Conservation (phyloP, 805 yeast species). For the Candida coleopterorum region DNA sequence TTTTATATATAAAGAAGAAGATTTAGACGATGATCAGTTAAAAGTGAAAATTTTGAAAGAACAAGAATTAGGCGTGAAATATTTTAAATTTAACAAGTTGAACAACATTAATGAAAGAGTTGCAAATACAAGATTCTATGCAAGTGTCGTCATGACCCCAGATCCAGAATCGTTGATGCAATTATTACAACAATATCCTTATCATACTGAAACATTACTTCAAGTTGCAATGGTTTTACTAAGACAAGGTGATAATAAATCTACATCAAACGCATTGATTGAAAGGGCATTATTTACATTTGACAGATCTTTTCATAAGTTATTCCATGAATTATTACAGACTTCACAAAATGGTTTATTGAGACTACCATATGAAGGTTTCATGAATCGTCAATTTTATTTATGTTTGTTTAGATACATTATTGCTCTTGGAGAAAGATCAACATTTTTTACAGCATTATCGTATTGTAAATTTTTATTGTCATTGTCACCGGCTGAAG, state of each 20-base stretch:
- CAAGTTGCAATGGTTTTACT: slow-evolving; percentile 72
- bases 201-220: slow-evolving; percentile 71
- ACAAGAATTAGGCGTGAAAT: slow-evolving; percentile 42
- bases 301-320: slow-evolving; percentile 64
- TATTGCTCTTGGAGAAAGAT: slow-evolving; percentile 64
- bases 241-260: slow-evolving; percentile 68
- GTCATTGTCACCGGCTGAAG: slow-evolving; percentile 69
- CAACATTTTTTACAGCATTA: slow-evolving; percentile 73
- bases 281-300: slow-evolving; percentile 77
- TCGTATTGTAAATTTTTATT: slow-evolving; percentile 67
- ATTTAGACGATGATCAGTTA: slow-evolving; percentile 21
- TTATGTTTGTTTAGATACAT: slow-evolving; percentile 70
- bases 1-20: slow-evolving; percentile 31
- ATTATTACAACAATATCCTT: slow-evolving; percentile 58
- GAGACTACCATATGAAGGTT: slow-evolving; percentile 71
- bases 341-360: slow-evolving; percentile 52
- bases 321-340: slow-evolving; percentile 41
- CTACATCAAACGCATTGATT: slow-evolving; percentile 66
- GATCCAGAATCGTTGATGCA: slow-evolving; percentile 70
- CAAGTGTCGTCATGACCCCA: slow-evolving; percentile 66
- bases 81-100: slow-evolving; percentile 50
- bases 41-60: slow-evolving; percentile 29
- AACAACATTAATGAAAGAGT: slow-evolving; percentile 26
- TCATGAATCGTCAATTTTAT: slow-evolving; percentile 73
- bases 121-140: slow-evolving; percentile 50